phyloP scores from a whole-genome alignment of 176 grass and related monocot genomes.

The Cenchrus americanus region DNA sequence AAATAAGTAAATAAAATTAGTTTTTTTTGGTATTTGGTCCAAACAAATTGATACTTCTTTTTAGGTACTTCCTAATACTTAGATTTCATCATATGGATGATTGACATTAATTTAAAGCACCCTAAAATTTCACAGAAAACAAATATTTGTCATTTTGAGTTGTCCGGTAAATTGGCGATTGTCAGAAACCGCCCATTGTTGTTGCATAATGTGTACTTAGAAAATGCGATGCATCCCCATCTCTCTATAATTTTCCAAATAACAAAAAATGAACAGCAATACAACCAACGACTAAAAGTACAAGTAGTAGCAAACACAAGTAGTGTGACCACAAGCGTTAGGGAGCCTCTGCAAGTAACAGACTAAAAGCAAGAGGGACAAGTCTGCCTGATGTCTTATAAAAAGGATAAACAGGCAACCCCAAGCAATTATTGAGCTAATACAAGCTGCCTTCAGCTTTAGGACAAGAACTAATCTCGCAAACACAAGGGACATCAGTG shows the following conservation, averaged over 20 bases:
- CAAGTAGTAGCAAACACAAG: background rate
- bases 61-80: too few species aligned
- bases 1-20: too few species aligned
- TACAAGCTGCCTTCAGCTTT: slow-evolving; percentile 37
- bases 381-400: slow-evolving; percentile 35
- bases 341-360: background rate
- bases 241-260: background rate
- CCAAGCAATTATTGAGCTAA: slow-evolving; percentile 54
- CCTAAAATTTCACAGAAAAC: background rate
- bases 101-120: background rate
- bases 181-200: too few species aligned
- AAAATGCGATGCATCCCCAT: background rate
- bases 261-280: background rate
- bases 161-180: too few species aligned
- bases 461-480: slow-evolving; percentile 30
- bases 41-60: too few species aligned
- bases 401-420: slow-evolving; percentile 54
- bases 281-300: background rate
- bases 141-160: background rate
- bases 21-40: too few species aligned
- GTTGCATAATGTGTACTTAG: too few species aligned
- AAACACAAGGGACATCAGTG: background rate
- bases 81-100: background rate
- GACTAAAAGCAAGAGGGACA: slow-evolving; percentile 35
- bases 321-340: background rate